phyloP scores from a whole-genome alignment of 1,284 basidiomycete species.

The Moesziomyces sp. region DNA sequence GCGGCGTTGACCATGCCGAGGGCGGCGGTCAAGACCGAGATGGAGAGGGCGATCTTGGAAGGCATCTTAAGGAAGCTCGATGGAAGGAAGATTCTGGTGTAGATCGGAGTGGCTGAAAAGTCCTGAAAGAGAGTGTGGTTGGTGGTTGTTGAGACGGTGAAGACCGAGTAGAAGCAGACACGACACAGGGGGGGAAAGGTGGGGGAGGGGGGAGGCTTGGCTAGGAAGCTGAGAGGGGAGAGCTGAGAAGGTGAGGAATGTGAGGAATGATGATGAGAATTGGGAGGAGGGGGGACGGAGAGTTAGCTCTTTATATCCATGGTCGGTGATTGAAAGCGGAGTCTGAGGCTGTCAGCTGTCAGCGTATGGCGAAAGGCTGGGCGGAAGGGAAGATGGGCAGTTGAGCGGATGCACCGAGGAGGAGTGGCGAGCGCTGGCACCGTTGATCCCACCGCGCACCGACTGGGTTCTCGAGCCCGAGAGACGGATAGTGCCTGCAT shows the following conservation, averaged over 20 bases:
- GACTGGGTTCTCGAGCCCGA: neutral
- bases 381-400: neutral
- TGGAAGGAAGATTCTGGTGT: neutral
- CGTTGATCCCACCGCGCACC: neutral
- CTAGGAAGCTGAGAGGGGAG: conserved; percentile 31
- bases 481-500: neutral
- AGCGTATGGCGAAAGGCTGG: conserved; percentile 4
- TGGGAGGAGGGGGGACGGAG: conserved; percentile 17
- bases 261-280: conserved; percentile 33
- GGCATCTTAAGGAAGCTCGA: conserved; percentile 25
- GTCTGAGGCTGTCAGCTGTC: conserved; percentile 20
- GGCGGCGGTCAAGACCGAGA: conserved; percentile 36
- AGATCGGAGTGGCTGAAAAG: too few species aligned
- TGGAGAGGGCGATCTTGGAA: conserved; percentile 48
- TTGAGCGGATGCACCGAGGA: neutral
- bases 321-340: conserved; percentile 21
- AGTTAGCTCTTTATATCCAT: conserved; percentile 29
- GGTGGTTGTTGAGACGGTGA: conserved; percentile 14
- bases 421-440: neutral
- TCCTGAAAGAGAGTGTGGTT: conserved; percentile 21
- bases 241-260: conserved; percentile 17
- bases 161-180: conserved; percentile 27
- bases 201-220: conserved; percentile 13
- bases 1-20: conserved; percentile 44
- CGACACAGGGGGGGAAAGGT: conserved; percentile 10